Base-by-base conservation (phyloP, 2,329 filamentous ascomycete genomes). In the Hypocrella siamensis region DNA sequence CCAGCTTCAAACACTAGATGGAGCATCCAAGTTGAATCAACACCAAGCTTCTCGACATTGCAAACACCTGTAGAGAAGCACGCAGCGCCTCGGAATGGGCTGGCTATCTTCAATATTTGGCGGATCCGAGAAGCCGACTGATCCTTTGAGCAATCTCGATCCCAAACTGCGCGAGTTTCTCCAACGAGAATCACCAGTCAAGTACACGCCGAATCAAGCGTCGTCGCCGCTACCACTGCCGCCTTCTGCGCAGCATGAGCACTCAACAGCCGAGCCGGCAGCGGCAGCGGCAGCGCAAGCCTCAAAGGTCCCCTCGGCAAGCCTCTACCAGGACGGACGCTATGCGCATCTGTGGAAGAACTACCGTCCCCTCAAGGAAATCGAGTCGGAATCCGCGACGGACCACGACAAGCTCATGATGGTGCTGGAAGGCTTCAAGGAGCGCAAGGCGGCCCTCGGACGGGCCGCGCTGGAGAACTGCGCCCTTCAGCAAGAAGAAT, bases 381-480 rank as follows among this genome's bases (percentile, higher is more conserved):
- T 92, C 37, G 78, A 88, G 46, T 65, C 70, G 30, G 72, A 73
- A 38, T 65, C 66, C 15, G 79, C 79, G 50, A 73, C 70, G 25
- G 80, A 90, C 44, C 75, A 84, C 46, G 85, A 93, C 49, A 79
- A 80, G 52, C 67, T 92, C 41, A 67, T 70, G 51, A 75, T 83
- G 49, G 75, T 96, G 34, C 62, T 94, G 31, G 79, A 88, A 32
- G 76, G 74, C 6, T 92, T 78, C 66, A 92, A 93, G 53, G 74
- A 82, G 48, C 75, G 85, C 38, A 83, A 80, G 50, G 69, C 72
- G 21, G 68, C 74, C 34, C 81, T 96, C 38, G 82, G 81, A 19
- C 66, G 70, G 26, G 81, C 84, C 1, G 86, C 88, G 8, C 64
- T 93, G 47, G 90, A 98, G 59, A 98, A 96, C 53, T 98, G 90